A percentile compares a stretch with the other conserved stretches of the same genome.
Evolutionary conservation across 148 eudicot genomes (phyloP).

Genomic region (Amaranthus palmeri): DNA sequence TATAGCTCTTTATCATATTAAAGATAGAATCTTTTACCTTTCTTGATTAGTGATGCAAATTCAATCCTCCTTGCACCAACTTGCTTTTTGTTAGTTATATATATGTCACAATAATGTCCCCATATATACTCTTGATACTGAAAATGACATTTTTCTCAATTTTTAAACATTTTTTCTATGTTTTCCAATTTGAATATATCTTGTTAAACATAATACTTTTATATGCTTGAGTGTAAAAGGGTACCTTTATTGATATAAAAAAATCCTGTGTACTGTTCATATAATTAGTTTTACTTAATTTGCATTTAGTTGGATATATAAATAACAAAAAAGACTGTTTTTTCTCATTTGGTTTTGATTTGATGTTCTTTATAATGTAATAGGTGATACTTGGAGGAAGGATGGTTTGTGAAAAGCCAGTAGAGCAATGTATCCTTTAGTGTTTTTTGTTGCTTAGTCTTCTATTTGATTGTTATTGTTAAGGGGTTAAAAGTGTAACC

Average conservation of each 20-base stretch:
- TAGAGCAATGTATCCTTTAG: conserved; percentile 27
- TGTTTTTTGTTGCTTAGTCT: background rate
- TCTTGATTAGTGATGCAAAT: conserved; percentile 19
- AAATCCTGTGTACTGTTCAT: background rate
- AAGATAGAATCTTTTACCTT: conserved; percentile 20
- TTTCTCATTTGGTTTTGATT: background rate
- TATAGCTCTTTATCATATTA: conserved; percentile 14
- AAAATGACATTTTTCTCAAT: conserved; percentile 7
- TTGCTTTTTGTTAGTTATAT: conserved; percentile 2
- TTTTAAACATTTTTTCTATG: background rate
- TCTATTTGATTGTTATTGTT: background rate
- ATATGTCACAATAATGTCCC: background rate
- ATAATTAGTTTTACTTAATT: background rate
- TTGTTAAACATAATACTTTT: background rate
- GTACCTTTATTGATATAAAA: background rate
- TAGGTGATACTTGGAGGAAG: conserved; percentile 26
- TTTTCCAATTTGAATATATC: background rate
- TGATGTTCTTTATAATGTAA: background rate
- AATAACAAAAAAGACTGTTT: background rate
- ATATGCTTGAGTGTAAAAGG: background rate
- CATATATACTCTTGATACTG: background rate
- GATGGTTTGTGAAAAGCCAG: conserved; percentile 25
- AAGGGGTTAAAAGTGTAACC: background rate
- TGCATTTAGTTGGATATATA: background rate
- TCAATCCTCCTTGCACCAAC: conserved; percentile 21